Evolutionary conservation across 169 alveolate species (phyloP).

Genomic region (Plasmodium relictum): DNA sequence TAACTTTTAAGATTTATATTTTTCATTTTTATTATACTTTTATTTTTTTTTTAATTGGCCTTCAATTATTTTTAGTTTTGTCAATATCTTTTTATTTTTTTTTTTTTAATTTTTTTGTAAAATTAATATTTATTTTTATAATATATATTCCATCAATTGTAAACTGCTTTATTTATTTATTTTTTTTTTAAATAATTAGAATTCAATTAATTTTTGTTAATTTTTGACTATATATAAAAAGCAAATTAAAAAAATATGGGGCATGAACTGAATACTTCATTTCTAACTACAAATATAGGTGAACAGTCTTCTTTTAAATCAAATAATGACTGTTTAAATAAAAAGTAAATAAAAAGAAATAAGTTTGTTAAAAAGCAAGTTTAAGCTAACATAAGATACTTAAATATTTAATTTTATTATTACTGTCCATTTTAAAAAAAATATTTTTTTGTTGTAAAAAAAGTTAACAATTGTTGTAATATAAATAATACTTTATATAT

Average conservation of each 20-base stretch:
- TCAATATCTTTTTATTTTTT: too few relatives aligned
- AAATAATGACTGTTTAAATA: constrained; percentile 19
- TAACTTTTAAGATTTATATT: too few relatives aligned
- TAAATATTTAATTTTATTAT: too few relatives aligned
- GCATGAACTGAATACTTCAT: neutral
- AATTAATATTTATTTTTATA: neutral
- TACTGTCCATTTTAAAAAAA: too few relatives aligned
- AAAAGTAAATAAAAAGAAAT: constrained; percentile 15
- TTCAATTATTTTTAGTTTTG: too few relatives aligned
- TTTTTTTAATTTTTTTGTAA: too few relatives aligned
- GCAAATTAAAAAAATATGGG: constrained; percentile 16
- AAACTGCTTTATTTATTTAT: too few relatives aligned
- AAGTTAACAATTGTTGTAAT: neutral
- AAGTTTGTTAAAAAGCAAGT: neutral
- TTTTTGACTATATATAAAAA: neutral
- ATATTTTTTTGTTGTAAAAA: too few relatives aligned
- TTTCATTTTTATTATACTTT: too few relatives aligned
- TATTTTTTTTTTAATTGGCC: too few relatives aligned
- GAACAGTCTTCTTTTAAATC: constrained; percentile 10
- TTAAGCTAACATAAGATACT: neutral
- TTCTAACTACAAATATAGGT: neutral
- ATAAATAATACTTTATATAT: neutral
- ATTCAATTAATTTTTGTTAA: neutral
- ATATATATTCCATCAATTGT: neutral
- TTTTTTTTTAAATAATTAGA: too few relatives aligned